phyloP scores from a whole-genome alignment of 805 yeast genomes.

The Wickerhamomyces alni region DNA sequence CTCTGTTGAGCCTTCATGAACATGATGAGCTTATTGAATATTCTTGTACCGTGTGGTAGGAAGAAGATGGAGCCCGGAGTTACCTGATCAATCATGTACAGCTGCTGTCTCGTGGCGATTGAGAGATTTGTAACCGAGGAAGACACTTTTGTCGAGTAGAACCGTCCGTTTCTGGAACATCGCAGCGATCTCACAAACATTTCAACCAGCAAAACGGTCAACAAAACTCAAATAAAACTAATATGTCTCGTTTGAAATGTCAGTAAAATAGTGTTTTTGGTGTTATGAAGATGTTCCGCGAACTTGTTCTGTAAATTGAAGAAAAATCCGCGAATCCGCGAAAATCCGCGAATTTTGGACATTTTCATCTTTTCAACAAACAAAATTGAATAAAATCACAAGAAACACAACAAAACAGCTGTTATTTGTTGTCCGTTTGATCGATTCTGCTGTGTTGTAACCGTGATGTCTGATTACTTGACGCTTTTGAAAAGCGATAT shows the following conservation, averaged over 20 bases:
- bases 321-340: no score
- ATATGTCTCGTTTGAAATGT: no score
- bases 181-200: not conserved
- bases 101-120: slow-evolving; percentile 47
- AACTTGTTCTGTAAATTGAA: no score
- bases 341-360: no score
- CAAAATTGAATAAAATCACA: no score
- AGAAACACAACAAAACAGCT: no score
- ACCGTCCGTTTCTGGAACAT: not conserved
- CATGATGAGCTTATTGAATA: slow-evolving; percentile 69
- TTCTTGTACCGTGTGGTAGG: slow-evolving; percentile 85
- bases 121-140: slow-evolving; percentile 18
- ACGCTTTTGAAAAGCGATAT: slow-evolving; percentile 24
- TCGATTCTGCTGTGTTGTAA: not conserved
- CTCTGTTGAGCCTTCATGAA: slow-evolving; percentile 86
- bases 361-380: no score
- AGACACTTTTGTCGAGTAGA: slow-evolving; percentile 10
- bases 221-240: no score
- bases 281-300: no score
- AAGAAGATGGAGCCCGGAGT: slow-evolving; percentile 94
- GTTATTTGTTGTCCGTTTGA: not conserved
- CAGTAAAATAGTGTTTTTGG: no score
- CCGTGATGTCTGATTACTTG: slow-evolving; percentile 10
- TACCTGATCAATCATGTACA: slow-evolving; percentile 70
- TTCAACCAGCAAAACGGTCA: not conserved